Evolutionary conservation across 2,329 filamentous ascomycete genomes (phyloP).

Genomic region (Aspergillus sergii): DNA sequence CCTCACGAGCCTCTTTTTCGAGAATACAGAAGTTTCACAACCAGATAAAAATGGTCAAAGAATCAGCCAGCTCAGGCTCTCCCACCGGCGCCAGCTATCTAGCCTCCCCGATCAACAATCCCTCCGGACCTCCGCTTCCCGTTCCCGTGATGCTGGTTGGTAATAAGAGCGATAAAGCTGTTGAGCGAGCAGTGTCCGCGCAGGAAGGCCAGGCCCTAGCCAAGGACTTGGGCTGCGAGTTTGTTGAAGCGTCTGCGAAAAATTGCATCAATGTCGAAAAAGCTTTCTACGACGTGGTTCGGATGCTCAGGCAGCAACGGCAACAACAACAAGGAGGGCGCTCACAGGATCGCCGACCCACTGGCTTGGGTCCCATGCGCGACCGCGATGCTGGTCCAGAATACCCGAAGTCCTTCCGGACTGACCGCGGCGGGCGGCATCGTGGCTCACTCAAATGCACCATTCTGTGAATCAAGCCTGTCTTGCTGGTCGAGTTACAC

Average conservation of each 20-base stretch:
- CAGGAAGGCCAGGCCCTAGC: constrained; percentile 93
- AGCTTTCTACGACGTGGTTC: constrained; percentile 96
- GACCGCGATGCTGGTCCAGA: constrained; percentile 42
- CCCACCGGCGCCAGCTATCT: constrained; percentile 54
- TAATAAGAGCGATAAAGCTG: constrained; percentile 96
- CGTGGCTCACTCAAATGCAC: constrained; percentile 40
- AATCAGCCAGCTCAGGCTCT: constrained; percentile 66
- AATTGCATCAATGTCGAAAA: constrained; percentile 99
- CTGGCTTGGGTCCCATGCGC: constrained; percentile 38
- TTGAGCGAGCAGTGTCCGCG: constrained; percentile 92
- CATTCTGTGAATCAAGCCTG: constrained; percentile 36
- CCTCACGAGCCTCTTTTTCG: constrained; percentile 90
- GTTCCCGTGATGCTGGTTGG: constrained; percentile 98
- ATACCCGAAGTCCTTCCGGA: constrained; percentile 43
- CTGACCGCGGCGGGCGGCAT: constrained; percentile 41
- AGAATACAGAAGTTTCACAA: constrained; percentile 95
- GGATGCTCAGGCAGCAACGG: constrained; percentile 82
- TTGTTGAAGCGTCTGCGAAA: constrained; percentile 95
- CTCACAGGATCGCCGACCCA: constrained; percentile 38
- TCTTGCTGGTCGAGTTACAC: constrained; percentile 3
- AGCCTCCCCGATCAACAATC: constrained; percentile 51
- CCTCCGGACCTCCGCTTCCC: constrained; percentile 58
- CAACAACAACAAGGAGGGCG: constrained; percentile 51
- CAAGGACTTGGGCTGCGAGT: constrained; percentile 90
- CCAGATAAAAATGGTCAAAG: constrained; percentile 96